These are phyloP conservation scores for Aspergillus saccharolyticus DNA, from an alignment of 495 filamentous ascomycete genomes.

Conservation along the genomic window DNA sequence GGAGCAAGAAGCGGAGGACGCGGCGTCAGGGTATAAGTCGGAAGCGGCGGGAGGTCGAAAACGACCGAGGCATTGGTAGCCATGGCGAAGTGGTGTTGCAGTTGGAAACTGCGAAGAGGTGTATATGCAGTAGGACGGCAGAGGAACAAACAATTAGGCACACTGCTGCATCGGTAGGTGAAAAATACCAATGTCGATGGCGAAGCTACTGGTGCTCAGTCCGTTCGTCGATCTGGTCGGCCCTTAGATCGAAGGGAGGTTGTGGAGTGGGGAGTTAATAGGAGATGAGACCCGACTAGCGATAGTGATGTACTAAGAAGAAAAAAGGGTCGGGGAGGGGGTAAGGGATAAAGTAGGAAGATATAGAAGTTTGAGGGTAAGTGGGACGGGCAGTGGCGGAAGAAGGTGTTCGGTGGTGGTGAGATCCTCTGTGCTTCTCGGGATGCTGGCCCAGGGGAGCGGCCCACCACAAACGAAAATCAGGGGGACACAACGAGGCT, in stretches of 20 bases:
- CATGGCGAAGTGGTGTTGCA: conserved; percentile 18
- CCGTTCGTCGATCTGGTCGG: not conserved
- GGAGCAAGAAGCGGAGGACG: conserved; percentile 66
- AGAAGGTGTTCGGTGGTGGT: not conserved
- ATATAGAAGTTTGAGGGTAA: not conserved
- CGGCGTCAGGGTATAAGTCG: conserved; percentile 61
- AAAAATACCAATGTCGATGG: not conserved
- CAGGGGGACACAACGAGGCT: conserved; percentile 1
- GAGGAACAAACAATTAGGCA: not conserved
- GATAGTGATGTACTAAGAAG: not conserved
- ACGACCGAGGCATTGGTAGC: conserved; percentile 37
- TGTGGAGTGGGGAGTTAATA: not conserved
- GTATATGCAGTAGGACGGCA: conserved; percentile 6
- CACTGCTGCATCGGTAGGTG: conserved; percentile 10
- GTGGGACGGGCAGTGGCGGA: not conserved
- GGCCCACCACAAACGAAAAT: not conserved
- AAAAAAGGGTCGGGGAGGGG: not conserved
- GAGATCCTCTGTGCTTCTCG: conserved; percentile 1
- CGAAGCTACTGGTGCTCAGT: not conserved
- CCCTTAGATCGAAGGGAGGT: not conserved
- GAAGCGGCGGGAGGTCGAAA: conserved; percentile 67
- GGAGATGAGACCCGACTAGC: not conserved
- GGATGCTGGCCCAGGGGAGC: not conserved
- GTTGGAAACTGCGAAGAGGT: not conserved
- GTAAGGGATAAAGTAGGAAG: not conserved